A percentile compares a stretch with the other conserved stretches of the same genome.
Evolutionary conservation across 2,329 filamentous ascomycete genomes (phyloP).

Genomic region (Aspergillus quadricinctus): DNA sequence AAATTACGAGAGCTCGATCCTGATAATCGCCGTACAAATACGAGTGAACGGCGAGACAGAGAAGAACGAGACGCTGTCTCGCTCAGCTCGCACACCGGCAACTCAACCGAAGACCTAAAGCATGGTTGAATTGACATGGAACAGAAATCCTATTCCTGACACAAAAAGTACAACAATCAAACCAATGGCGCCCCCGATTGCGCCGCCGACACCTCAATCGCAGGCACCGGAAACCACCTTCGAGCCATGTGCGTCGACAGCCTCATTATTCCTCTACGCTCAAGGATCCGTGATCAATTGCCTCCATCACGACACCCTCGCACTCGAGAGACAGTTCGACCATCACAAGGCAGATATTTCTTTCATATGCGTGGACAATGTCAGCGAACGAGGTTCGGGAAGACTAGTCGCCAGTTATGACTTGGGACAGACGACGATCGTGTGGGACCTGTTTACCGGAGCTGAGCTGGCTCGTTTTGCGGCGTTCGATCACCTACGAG

Average conservation of each 20-base stretch:
- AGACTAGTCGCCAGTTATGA: slow-evolving; percentile 91
- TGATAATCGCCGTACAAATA: neutral
- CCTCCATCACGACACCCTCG: slow-evolving; percentile 86
- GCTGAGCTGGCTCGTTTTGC: slow-evolving; percentile 88
- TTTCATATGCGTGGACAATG: slow-evolving; percentile 83
- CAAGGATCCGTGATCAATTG: slow-evolving; percentile 78
- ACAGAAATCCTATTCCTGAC: slow-evolving; percentile 57
- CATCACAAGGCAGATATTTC: slow-evolving; percentile 78
- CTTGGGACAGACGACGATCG: slow-evolving; percentile 81
- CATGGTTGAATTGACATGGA: slow-evolving; percentile 59
- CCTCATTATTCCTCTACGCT: slow-evolving; percentile 83
- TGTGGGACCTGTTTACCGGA: slow-evolving; percentile 93
- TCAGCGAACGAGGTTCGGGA: slow-evolving; percentile 80
- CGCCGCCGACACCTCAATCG: slow-evolving; percentile 19
- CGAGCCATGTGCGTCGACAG: slow-evolving; percentile 85
- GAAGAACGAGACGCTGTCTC: neutral
- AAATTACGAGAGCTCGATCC: neutral
- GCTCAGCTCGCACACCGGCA: neutral
- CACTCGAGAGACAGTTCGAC: slow-evolving; percentile 80
- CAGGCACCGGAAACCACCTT: slow-evolving; percentile 51
- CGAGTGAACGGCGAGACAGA: neutral
- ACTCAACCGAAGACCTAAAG: neutral
- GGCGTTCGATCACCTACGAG: slow-evolving; percentile 79
- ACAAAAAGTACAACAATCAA: slow-evolving; percentile 53
- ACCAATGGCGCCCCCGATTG: slow-evolving; percentile 38